These are phyloP conservation scores for Linnemannia exigua DNA, from an alignment of 192 early-diverging fungal species.

Conservation along the genomic window DNA sequence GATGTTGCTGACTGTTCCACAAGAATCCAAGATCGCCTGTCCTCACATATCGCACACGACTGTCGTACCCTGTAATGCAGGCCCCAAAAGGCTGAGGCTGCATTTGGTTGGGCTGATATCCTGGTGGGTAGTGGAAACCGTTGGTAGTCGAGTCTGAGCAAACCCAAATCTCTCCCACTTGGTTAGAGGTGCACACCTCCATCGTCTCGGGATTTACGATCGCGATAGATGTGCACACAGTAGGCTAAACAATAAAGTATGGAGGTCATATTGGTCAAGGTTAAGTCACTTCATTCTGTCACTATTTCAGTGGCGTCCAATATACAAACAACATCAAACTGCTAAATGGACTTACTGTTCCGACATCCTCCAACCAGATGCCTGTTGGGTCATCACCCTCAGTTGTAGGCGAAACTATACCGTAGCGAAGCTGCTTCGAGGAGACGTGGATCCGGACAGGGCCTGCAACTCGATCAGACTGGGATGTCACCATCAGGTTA, in stretches of 20 bases:
- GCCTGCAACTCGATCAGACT: slow-evolving; percentile 79
- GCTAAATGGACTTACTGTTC: slow-evolving; percentile 61
- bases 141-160: slow-evolving; percentile 68
- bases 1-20: slow-evolving; percentile 71
- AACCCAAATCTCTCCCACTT: slow-evolving; percentile 93
- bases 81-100: slow-evolving; percentile 56
- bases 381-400: slow-evolving; percentile 64
- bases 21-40: slow-evolving; percentile 90
- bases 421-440: slow-evolving; percentile 73
- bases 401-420: slow-evolving; percentile 65
- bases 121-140: slow-evolving; percentile 51
- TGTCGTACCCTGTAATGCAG: slow-evolving; percentile 70
- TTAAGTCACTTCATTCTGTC: background rate
- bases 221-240: slow-evolving; percentile 76
- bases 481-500: slow-evolving; percentile 84
- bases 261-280: background rate
- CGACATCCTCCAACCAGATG: slow-evolving; percentile 75
- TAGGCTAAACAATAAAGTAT: slow-evolving; percentile 9
- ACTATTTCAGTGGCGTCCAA: background rate
- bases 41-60: slow-evolving; percentile 72
- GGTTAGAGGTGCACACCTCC: slow-evolving; percentile 71
- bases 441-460: slow-evolving; percentile 78
- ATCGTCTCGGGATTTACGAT: slow-evolving; percentile 87
- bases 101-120: slow-evolving; percentile 13
- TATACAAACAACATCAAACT: background rate